A percentile compares a stretch with the other conserved stretches of the same genome.
Conservation (phyloP, 495 filamentous ascomycete species). For the Talaromyces trachyspermus region DNA sequence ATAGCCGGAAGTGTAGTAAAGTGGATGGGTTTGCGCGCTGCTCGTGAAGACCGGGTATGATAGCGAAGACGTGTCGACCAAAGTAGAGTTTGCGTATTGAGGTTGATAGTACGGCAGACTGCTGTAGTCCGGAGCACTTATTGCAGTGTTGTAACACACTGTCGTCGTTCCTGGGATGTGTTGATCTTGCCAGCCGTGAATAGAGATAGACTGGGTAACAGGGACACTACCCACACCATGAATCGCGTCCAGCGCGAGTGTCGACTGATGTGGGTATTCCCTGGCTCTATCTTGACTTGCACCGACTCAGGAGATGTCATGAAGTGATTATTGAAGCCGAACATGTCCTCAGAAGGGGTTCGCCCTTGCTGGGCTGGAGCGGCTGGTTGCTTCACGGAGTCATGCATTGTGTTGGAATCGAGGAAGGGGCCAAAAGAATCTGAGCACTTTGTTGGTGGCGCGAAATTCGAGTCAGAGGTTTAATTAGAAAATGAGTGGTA, state of each 20-base stretch:
- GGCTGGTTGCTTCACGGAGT: slow-evolving; percentile 3
- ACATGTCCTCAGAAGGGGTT: neutral
- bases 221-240: slow-evolving; percentile 14
- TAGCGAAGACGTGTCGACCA: neutral
- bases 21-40: neutral
- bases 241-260: slow-evolving; percentile 28
- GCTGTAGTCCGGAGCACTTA: slow-evolving; percentile 4
- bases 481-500: no score
- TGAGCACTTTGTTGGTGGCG: neutral
- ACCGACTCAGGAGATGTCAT: neutral
- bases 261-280: slow-evolving; percentile 8
- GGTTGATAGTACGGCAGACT: slow-evolving; percentile 2
- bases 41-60: slow-evolving; percentile 1
- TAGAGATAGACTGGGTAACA: slow-evolving; percentile 8
- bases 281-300: slow-evolving; percentile 8
- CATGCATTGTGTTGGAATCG: slow-evolving; percentile 1
- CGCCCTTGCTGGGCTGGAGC: neutral
- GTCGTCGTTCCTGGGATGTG: slow-evolving; percentile 6
- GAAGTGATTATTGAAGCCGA: neutral
- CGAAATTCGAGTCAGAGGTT: no score
- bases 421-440: neutral
- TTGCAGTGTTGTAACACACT: neutral
- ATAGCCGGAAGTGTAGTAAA: neutral
- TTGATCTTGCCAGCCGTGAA: slow-evolving; percentile 15
- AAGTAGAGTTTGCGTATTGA: slow-evolving; percentile 1